A percentile compares a stretch with the other conserved stretches of the same genome.
Evolutionary conservation across 495 filamentous ascomycete species (phyloP).

Genomic region (Staphylotrichum tortipilum): DNA sequence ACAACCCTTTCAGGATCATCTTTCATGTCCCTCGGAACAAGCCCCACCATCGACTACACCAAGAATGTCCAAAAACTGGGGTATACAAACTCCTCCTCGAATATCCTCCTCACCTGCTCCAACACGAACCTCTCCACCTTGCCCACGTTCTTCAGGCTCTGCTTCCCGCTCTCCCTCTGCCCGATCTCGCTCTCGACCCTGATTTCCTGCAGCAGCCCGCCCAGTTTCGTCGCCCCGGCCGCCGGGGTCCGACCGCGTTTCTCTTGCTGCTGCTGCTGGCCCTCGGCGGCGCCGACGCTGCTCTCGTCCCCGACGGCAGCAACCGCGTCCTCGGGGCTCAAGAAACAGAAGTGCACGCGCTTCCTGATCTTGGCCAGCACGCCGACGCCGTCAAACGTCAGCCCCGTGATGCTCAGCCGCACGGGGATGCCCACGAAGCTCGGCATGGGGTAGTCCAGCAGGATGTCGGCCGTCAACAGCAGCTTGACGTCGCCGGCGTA

Average conservation of each 20-base stretch:
- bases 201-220: slow-evolving; percentile 80
- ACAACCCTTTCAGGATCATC: slow-evolving; percentile 28
- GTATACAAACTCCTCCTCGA: slow-evolving; percentile 97
- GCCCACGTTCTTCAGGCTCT: slow-evolving; percentile 93
- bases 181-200: slow-evolving; percentile 96
- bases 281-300: slow-evolving; percentile 1
- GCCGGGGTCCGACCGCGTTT: slow-evolving; percentile 24
- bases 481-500: slow-evolving; percentile 80
- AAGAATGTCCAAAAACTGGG: slow-evolving; percentile 98
- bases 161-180: slow-evolving; percentile 78
- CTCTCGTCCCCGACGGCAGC: slow-evolving; percentile 48
- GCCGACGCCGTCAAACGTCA: slow-evolving; percentile 90
- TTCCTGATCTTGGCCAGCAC: slow-evolving; percentile 83
- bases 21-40: not conserved
- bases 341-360: slow-evolving; percentile 80
- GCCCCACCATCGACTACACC: slow-evolving; percentile 48
- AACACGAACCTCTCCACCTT: slow-evolving; percentile 97
- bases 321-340: slow-evolving; percentile 78
- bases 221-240: slow-evolving; percentile 35
- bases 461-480: slow-evolving; percentile 82
- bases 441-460: slow-evolving; percentile 96
- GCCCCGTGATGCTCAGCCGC: slow-evolving; percentile 82
- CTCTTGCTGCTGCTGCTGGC: not conserved
- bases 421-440: slow-evolving; percentile 91
- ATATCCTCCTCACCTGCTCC: slow-evolving; percentile 91